Percentiles rank a stretch among this genome's conserved stretches.
phyloP scores from a whole-genome alignment of 768 basidiomycete species.

The Panellus pusillus region DNA sequence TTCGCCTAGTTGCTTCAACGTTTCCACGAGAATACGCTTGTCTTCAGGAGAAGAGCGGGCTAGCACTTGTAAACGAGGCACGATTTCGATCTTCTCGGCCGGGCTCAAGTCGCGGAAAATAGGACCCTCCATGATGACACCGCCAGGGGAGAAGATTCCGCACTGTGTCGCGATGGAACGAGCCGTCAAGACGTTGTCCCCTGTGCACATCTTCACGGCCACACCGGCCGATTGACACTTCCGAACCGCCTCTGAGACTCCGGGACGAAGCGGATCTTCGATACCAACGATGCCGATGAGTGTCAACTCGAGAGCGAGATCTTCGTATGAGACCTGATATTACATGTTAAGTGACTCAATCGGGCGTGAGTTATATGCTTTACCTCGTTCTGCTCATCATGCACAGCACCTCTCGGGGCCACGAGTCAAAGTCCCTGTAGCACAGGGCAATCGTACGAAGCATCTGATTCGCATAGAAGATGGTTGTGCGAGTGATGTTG shows the following conservation, averaged over 20 bases:
- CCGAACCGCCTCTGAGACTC: conserved; percentile 85
- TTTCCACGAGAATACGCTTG: conserved; percentile 91
- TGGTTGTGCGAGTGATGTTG: conserved; percentile 91
- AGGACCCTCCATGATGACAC: conserved; percentile 98
- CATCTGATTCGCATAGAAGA: conserved; percentile 96
- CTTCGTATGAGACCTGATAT: conserved; percentile 63
- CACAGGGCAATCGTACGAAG: conserved; percentile 93
- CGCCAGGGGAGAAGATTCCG: conserved; percentile 91
- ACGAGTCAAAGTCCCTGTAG: conserved; percentile 81
- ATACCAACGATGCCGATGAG: conserved; percentile 92
- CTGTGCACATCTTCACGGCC: conserved; percentile 96
- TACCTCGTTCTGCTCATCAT: conserved; percentile 55
- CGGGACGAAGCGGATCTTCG: conserved; percentile 91
- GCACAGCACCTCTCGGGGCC: conserved; percentile 68
- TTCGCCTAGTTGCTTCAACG: conserved; percentile 82
- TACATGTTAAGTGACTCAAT: conserved; percentile 13
- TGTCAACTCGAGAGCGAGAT: conserved; percentile 70
- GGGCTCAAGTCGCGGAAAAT: conserved; percentile 79
- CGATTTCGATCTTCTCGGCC: conserved; percentile 73
- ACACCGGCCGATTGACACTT: conserved; percentile 91
- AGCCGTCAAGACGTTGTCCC: conserved; percentile 93
- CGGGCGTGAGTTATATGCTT: conserved; percentile 15
- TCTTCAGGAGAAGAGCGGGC: conserved; percentile 98
- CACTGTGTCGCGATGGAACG: conserved; percentile 97
- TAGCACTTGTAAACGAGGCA: conserved; percentile 92